Evolutionary conservation across 2,329 filamentous ascomycete species (phyloP), one percentile per base, ranked within the genome.

Genomic region (Curvularia eragrostidis): DNA sequence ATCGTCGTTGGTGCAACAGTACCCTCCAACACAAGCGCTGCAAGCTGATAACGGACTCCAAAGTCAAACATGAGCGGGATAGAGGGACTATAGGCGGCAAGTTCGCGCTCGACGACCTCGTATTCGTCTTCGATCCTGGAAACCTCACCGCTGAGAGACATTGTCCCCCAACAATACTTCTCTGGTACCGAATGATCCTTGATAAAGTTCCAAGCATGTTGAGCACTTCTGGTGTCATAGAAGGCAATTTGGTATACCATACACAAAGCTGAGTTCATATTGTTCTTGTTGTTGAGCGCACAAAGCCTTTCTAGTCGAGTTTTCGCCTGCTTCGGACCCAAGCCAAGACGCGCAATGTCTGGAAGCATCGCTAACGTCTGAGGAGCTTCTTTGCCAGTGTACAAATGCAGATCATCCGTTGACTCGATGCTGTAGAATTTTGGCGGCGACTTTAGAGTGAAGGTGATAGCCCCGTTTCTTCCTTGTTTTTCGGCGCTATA

Each of bases 31-130:
- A 71, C 59, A 8, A 72, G 65, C 1, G 69, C 67, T 46, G 61
- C 54, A 24, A 71, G n/a, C 36, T 73, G 70, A 19, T 66, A 72
- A 2, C 61, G 63, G 26, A 68, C 48, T 18, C n/a, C 50, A 59
- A 70, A 64, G 15, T 48, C 42, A 43, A 67, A 61, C 6, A 51
- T n/a, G 5, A 10, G 15, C 12, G 52, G 26, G 4, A 48, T 46
- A 5, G 48, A 47, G 2, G 42, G 36, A 32, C 39, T 24, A 13
- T 46, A 53, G 6, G 9, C 18, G 10, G 51, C 23, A 9, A 69
- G 71, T 63, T 90, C 89, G 65, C 82, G 80, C 0, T 87, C 85
- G 5, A 93, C 75, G 15, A 82, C 83, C 49, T 89, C 83, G 5
- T 91, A 76, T 63, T 73, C 68, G 1, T 21, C 21, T 90, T 88